These are phyloP conservation scores for Fusarium guadeloupense DNA, from an alignment of 2,329 filamentous ascomycete genomes.

Conservation along the genomic window DNA sequence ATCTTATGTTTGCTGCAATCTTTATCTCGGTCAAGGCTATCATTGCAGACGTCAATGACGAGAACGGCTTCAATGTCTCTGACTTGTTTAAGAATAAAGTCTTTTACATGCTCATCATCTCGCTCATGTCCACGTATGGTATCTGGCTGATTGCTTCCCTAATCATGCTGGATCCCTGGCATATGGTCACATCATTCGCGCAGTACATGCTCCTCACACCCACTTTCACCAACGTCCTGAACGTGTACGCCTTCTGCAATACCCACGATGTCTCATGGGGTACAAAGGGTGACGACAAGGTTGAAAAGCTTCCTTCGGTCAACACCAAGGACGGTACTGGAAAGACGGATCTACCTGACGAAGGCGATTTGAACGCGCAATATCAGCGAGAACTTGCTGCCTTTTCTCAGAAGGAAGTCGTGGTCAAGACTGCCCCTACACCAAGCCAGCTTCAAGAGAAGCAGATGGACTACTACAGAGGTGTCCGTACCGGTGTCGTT, in stretches of 20 bases:
- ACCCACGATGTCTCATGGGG: constrained; percentile 99
- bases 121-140: constrained; percentile 88
- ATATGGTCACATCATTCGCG: constrained; percentile 95
- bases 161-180: constrained; percentile 98
- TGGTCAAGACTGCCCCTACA: constrained; percentile 70
- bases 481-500: constrained; percentile 91
- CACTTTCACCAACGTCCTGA: constrained; percentile 97
- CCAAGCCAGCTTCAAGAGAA: constrained; percentile 72
- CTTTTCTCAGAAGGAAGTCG: constrained; percentile 78
- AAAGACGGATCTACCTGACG: constrained; percentile 95
- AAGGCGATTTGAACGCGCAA: constrained; percentile 92
- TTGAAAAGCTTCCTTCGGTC: constrained; percentile 87
- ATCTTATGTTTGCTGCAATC: constrained; percentile 92
- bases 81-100: constrained; percentile 86
- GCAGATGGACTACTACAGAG: constrained; percentile 98
- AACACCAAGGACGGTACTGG: constrained; percentile 88
- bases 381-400: constrained; percentile 85
- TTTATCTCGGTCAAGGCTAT: constrained; percentile 94
- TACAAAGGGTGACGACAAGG: constrained; percentile 96
- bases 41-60: constrained; percentile 70
- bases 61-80: constrained; percentile 71
- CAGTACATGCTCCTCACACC: constrained; percentile 96
- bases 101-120: constrained; percentile 94
- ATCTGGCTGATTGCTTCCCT: constrained; percentile 92
- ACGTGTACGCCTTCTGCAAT: constrained; percentile 99